A percentile compares a stretch with the other conserved stretches of the same genome.
Conservation (phyloP, 768 basidiomycete species). For the Tremella yokohamensis region DNA sequence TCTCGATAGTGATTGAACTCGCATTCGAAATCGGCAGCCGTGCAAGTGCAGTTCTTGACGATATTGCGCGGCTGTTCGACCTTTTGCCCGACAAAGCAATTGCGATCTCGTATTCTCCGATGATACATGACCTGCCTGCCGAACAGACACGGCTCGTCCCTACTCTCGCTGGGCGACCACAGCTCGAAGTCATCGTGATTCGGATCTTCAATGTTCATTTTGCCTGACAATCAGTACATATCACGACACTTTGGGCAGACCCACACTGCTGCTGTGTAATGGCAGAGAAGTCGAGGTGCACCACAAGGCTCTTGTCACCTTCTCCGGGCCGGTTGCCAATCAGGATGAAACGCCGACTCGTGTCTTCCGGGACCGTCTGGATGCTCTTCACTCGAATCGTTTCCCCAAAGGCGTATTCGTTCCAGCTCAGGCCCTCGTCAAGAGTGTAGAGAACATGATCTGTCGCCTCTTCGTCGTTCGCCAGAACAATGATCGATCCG, state of each 20-base stretch:
- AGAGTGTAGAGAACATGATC: slow-evolving; percentile 84
- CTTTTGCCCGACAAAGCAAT: slow-evolving; percentile 78
- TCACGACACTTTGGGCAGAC: slow-evolving; percentile 40
- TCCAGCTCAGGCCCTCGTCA: slow-evolving; percentile 83
- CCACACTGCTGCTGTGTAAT: slow-evolving; percentile 72
- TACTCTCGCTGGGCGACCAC: slow-evolving; percentile 89
- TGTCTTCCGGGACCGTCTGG: slow-evolving; percentile 84
- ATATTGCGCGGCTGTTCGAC: slow-evolving; percentile 59
- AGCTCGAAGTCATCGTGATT: slow-evolving; percentile 89
- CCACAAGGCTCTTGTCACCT: slow-evolving; percentile 58
- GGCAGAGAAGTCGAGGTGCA: slow-evolving; percentile 84
- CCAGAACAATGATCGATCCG: slow-evolving; percentile 86
- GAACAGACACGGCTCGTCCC: slow-evolving; percentile 84
- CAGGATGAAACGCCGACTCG: slow-evolving; percentile 83
- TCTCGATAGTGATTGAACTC: slow-evolving; percentile 88
- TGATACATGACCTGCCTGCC: slow-evolving; percentile 91
- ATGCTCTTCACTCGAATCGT: slow-evolving; percentile 71
- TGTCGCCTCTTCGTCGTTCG: slow-evolving; percentile 89
- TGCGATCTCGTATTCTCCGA: slow-evolving; percentile 70
- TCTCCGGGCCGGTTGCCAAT: slow-evolving; percentile 62
- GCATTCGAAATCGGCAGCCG: slow-evolving; percentile 80
- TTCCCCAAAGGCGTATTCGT: slow-evolving; percentile 79
- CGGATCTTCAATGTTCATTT: slow-evolving; percentile 66
- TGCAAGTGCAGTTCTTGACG: slow-evolving; percentile 71
- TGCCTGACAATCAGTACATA: slow-evolving; percentile 56